phyloP scores from a whole-genome alignment of 148 eudicot species.

The Persicaria maculosa region DNA sequence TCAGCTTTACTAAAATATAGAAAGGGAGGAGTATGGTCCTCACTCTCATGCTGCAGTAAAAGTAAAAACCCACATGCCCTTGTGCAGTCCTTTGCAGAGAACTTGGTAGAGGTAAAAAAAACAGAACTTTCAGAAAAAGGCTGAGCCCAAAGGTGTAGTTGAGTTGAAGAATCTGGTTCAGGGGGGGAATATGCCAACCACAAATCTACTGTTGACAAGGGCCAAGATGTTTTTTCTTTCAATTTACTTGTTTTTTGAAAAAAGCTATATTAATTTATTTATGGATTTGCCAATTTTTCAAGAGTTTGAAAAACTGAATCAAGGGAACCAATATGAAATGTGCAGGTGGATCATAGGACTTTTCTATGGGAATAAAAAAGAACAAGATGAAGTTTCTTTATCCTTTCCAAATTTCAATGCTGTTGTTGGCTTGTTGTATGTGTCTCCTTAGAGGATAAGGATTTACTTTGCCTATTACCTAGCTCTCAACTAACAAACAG shows the following conservation, averaged over 20 bases:
- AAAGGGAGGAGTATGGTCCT: constrained; percentile 8
- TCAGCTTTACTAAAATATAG: constrained; percentile 11
- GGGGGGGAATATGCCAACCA: no score
- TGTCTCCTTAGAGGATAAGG: not conserved
- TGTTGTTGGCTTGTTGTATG: not conserved
- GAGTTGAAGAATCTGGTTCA: no score
- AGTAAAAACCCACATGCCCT: constrained; percentile 9
- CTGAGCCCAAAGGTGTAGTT: not conserved
- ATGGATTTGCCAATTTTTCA: not conserved
- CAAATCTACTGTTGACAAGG: constrained; percentile 11
- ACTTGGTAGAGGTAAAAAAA: not conserved
- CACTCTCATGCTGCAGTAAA: constrained; percentile 13
- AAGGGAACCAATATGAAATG: no score
- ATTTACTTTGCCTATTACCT: not conserved
- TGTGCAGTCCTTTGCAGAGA: constrained; percentile 9
- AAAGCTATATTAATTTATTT: no score
- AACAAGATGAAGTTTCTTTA: not conserved
- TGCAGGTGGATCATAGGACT: no score
- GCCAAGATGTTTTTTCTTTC: not conserved
- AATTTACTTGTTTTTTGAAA: not conserved
- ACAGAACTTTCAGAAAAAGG: not conserved
- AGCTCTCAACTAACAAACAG: constrained; percentile 1
- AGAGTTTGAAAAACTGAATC: not conserved
- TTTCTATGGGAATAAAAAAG: not conserved
- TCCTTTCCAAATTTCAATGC: not conserved